A percentile compares a stretch with the other conserved stretches of the same genome.
These are phyloP conservation scores for Hypsizygus marmoreus DNA, from an alignment of 768 basidiomycete species.

Conservation along the genomic window DNA sequence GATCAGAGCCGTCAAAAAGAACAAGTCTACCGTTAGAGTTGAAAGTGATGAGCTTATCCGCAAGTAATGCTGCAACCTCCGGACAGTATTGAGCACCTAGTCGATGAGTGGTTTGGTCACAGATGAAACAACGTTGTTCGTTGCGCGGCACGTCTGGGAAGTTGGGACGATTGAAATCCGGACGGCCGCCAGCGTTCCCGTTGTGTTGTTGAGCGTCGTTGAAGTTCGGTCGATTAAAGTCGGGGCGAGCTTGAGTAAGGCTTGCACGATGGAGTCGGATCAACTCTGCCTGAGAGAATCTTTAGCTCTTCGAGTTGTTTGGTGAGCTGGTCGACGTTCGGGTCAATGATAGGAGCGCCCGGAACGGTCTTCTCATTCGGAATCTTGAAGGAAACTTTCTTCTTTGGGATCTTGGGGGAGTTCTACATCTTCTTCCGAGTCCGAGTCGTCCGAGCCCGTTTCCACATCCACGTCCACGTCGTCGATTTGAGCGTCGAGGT, in stretches of 20 bases:
- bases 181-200: background rate
- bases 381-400: too few species aligned
- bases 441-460: background rate
- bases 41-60: conserved; percentile 5
- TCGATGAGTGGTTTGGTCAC: conserved; percentile 7
- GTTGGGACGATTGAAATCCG: background rate
- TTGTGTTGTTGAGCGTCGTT: background rate
- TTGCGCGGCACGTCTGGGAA: background rate
- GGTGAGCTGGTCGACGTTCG: too few species aligned
- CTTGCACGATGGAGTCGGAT: too few species aligned
- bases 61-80: conserved; percentile 2
- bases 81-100: conserved; percentile 11
- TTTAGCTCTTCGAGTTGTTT: too few species aligned
- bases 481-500: background rate
- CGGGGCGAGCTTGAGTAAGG: too few species aligned
- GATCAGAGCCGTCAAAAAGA: conserved; percentile 5
- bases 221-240: too few species aligned
- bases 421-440: too few species aligned
- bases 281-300: too few species aligned
- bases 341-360: too few species aligned
- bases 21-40: background rate
- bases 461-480: background rate
- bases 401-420: too few species aligned
- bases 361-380: too few species aligned
- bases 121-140: conserved; percentile 13